A percentile compares a stretch with the other conserved stretches of the same genome.
phyloP scores from a whole-genome alignment of 2,329 filamentous ascomycete species.

The Fusarium agapanthi region DNA sequence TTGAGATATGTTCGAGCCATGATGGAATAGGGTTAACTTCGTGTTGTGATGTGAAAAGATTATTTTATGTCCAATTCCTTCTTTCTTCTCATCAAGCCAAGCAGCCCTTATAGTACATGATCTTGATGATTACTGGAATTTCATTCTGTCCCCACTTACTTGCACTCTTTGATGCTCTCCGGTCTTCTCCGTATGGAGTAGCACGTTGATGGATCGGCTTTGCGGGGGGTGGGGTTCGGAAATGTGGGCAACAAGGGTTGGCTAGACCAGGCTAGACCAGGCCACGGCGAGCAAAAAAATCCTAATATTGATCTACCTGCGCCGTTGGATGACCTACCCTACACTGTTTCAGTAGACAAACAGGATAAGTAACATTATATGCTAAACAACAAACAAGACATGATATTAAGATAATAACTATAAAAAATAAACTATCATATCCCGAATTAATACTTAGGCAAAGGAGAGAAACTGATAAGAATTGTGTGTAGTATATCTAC shows the following conservation, averaged over 20 bases:
- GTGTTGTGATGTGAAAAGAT: background rate
- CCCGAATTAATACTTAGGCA: accelerated
- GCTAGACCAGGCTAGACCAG: background rate
- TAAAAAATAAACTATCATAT: accelerated
- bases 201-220: background rate
- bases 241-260: background rate
- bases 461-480: accelerated
- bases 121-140: background rate
- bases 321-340: background rate
- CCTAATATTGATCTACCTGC: too few relatives aligned
- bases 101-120: background rate
- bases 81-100: background rate
- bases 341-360: accelerated
- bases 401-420: background rate
- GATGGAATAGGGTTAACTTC: background rate
- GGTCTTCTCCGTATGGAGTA: background rate
- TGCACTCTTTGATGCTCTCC: accelerated
- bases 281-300: background rate
- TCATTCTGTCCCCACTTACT: background rate
- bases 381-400: background rate
- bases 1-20: background rate
- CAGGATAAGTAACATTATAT: accelerated
- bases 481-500: accelerated
- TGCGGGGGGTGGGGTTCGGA: background rate
- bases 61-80: accelerated